phyloP scores from a whole-genome alignment of 2,329 filamentous ascomycete species.

The Botryotinia globosa region DNA sequence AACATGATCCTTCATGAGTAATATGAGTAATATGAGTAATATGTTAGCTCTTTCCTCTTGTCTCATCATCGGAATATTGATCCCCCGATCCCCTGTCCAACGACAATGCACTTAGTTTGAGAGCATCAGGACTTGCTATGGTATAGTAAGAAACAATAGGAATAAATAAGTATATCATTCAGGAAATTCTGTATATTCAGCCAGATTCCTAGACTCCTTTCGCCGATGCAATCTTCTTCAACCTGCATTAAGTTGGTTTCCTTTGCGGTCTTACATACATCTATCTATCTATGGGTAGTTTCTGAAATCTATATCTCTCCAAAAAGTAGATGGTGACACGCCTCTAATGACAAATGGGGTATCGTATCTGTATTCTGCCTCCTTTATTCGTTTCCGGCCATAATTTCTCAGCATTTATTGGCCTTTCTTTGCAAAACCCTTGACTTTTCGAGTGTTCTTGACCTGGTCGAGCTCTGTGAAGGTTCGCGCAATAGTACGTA shows the following conservation, averaged over 20 bases:
- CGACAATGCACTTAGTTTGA: neutral
- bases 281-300: neutral
- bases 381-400: neutral
- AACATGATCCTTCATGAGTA: no score
- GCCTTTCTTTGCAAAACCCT: constrained; percentile 5
- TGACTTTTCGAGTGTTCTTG: constrained; percentile 16
- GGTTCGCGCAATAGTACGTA: constrained; percentile 39
- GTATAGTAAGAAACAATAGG: neutral
- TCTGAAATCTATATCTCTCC: neutral
- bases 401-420: neutral
- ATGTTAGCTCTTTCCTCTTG: neutral
- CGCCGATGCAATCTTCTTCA: neutral
- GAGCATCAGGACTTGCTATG: neutral
- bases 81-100: neutral
- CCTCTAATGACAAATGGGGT: neutral
- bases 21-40: neutral
- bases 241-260: neutral
- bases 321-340: neutral
- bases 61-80: neutral
- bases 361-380: neutral
- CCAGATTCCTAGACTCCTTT: neutral
- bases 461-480: constrained; percentile 39
- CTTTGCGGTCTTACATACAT: neutral
- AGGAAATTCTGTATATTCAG: neutral
- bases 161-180: neutral